Base-by-base conservation (phyloP, 495 filamentous ascomycete genomes). In the Cryomyces antarcticus region DNA sequence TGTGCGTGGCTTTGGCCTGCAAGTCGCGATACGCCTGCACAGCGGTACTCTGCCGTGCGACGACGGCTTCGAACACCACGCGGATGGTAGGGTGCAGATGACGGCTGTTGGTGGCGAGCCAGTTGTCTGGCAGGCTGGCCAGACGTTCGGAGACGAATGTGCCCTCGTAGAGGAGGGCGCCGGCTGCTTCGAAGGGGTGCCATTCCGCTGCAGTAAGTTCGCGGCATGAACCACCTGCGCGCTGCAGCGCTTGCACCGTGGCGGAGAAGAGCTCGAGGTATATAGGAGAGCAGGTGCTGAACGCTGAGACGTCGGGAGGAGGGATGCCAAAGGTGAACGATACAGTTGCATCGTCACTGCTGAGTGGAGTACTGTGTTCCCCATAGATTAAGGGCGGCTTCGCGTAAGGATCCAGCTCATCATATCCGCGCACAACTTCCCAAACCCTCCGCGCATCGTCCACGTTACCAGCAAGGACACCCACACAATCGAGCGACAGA, bases 401-500 rank as follows among this genome's bases (percentile, higher is more conserved):
- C 46, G 67, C 78, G 0, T 85, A 95, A 17, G 89, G 87, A 56
- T 97, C 89, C 31, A 65, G 66, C 5, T 61, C 48, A 56, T 96
- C 87, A 43, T 78, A 66, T 37, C 63, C 61, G 45, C 69, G 69
- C 11, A 80, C 48, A 7, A 61, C 54, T 4, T 24, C 17, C 17
- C 17, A 77, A 9, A 84, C 55, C 31, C 61, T 51, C 39, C 62
- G 57, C 31, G 77, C 70, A 7, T 44, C 53, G 7, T 56, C 52
- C 0, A 72, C 71, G 5, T 56, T 63, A 31, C 51, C 58, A 0
- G 73, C 75, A 38, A 97, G 44, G 2, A 97, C 67, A 0, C 92
- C 92, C 5, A 97, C 84, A 3, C 92, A 96, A 54, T 97, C 89
- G 6, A 97, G 57, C 3, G 85, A 94, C 52, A 96, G 95, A 12